Base-by-base conservation (phyloP, 441 rosid genomes). In the Pelargonium hybrid region DNA sequence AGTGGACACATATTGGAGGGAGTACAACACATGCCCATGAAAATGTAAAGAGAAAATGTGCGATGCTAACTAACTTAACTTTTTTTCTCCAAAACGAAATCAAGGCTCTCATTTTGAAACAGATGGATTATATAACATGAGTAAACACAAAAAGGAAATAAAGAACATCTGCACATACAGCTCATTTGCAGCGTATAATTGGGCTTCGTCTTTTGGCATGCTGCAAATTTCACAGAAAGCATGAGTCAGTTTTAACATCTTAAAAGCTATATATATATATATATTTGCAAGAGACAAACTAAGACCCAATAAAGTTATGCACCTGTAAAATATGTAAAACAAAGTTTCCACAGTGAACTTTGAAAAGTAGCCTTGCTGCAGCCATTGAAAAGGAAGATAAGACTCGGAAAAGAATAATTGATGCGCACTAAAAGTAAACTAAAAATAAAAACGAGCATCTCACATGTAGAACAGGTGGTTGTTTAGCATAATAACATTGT, bases 191-290 rank as follows among this genome's bases (percentile, higher is more conserved):
- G 99, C 97, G 71, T 79, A 78, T 71, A 96, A 73, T 69, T 96
- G 99, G 48, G 95, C 96, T 76, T 91, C 98, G 14, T 95, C 99
- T 84, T 85, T 91, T 15, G 99, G 97, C 97, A 95, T 90, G 87
- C 97, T 95, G 90, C 86, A 75, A 34, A 45, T 70, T 52, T 74
- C 67, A 65, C 34, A 25, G 65, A 37, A 26, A 47, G 31, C 31
- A 52, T 41, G 59, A 59, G 59, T 5, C 48, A 66, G 66, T 67
- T 69, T 26, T 25, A 67, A 61, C 18, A 41, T n/a, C 10, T 29
- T 47, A 0, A 11, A 34, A 64, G 41, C 13, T 47, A 57, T 66
- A 69, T 13, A 8, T 39, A 29, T 29, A 29, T 29, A 29, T 29
- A 39, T 39, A 39, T 39, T 61, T 61, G 37, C 34, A 61, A 61